Base-by-base conservation (phyloP, 2,329 filamentous ascomycete species). In the Seiridium unicorne region DNA sequence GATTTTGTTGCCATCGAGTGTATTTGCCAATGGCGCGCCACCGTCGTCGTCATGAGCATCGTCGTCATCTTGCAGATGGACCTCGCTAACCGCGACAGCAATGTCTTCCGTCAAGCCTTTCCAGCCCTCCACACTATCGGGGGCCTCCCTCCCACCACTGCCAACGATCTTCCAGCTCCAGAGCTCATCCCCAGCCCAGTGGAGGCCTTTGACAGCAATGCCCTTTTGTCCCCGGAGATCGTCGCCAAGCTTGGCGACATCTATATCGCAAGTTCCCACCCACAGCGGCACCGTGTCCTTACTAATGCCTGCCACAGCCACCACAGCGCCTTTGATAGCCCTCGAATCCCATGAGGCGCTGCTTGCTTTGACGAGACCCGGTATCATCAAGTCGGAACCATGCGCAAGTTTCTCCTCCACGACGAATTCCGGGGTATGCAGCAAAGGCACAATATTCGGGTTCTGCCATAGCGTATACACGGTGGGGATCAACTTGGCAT, bases 141-240 rank as follows among this genome's bases (percentile, higher is more conserved):
- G 86, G 10, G 82, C 75, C 13, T 79, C 73, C 44, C 74, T 74
- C 8, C 85, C 86, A 18, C 81, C 77, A 61, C 78, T 81, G 4
- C 80, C 83, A 35, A 75, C 77, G 38, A 80, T 76, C 66, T 81
- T 86, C 83, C 85, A 89, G 4, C 77, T 77, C 86, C 87, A 90
- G n/a, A 89, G 69, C 73, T 90, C 88, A 73, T 90, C 88, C 1
- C 87, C 86, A 62, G 81, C 79, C 87, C 88, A 90, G 68, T 90
- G 87, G 54, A 89, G 74, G 3, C 84, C 86, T 63, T 84, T 80
- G 8, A 90, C 86, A 1, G 87, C 88, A 73, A 85, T 83, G 0
- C 88, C 88, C 68, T 85, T 88, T 55, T 66, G 10, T 59, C 58
- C 60, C 26, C 51, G 51, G 42, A 54, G 46, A n/a, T 69, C 34